Evolutionary conservation across 2,329 filamentous ascomycete genomes (phyloP).

Genomic region (Fusarium nurragi): DNA sequence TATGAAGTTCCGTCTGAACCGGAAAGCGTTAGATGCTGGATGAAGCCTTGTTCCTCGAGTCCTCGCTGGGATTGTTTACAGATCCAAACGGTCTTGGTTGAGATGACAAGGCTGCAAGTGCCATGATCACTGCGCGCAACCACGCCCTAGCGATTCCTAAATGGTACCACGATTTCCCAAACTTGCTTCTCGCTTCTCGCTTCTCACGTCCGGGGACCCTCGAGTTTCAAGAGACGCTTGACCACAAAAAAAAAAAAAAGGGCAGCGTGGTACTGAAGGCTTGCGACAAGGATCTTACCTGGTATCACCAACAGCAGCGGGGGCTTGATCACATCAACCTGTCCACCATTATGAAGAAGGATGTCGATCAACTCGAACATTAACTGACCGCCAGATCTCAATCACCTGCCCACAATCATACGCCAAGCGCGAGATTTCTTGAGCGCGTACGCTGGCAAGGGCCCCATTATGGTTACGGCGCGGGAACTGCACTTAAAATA

Average conservation of each 20-base stretch:
- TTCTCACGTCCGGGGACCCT: slow-evolving; percentile 19
- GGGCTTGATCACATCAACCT: slow-evolving; percentile 33
- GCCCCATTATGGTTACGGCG: slow-evolving; percentile 13
- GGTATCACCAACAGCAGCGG: slow-evolving; percentile 39
- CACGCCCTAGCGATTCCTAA: slow-evolving; percentile 21
- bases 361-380: slow-evolving; percentile 17
- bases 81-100: neutral
- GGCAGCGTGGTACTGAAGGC: slow-evolving; percentile 24
- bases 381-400: slow-evolving; percentile 30
- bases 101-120: slow-evolving; percentile 15
- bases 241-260: slow-evolving; percentile 6
- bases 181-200: slow-evolving; percentile 19
- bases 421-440: slow-evolving; percentile 18
- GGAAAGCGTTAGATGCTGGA: neutral
- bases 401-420: slow-evolving; percentile 25
- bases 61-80: slow-evolving; percentile 2
- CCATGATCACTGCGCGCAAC: slow-evolving; percentile 10
- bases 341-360: slow-evolving; percentile 29
- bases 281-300: slow-evolving; percentile 25
- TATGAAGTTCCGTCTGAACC: neutral
- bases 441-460: slow-evolving; percentile 14
- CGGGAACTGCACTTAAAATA: slow-evolving; percentile 8
- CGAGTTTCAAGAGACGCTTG: slow-evolving; percentile 32
- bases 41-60: neutral
- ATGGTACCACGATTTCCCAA: slow-evolving; percentile 31